A percentile compares a stretch with the other conserved stretches of the same genome.
Evolutionary conservation across 176 grass and related monocot genomes (phyloP).

Genomic region (Bothriochloa decipiens): DNA sequence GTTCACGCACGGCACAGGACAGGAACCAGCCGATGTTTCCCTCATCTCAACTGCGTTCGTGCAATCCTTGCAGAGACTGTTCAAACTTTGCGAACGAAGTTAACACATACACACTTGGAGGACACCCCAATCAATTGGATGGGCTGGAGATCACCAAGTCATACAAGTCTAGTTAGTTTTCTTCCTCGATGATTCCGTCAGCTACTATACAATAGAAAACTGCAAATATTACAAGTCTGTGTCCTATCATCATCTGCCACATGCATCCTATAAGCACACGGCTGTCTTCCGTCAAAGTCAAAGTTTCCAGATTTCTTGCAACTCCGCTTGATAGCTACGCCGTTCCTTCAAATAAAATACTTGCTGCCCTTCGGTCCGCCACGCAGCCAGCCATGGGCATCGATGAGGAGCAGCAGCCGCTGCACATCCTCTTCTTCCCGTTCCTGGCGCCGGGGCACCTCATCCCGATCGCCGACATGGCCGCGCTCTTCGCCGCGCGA

Average conservation of each 20-base stretch:
- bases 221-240: background rate
- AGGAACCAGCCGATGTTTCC: no score
- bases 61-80: no score
- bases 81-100: no score
- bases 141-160: background rate
- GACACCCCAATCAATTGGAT: no score
- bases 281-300: background rate
- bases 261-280: background rate
- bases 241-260: background rate
- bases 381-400: conserved; percentile 30
- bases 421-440: conserved; percentile 76
- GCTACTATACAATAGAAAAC: no score
- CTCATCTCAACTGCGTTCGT: no score
- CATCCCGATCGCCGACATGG: conserved; percentile 66
- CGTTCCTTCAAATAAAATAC: no score
- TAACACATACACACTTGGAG: no score
- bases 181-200: conserved; percentile 6
- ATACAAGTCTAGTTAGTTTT: background rate
- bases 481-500: conserved; percentile 50
- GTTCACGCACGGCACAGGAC: no score
- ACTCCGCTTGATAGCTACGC: no score
- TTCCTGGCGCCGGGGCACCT: conserved; percentile 63
- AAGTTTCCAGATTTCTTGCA: background rate
- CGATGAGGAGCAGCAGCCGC: conserved; percentile 33
- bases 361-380: background rate